phyloP scores from a whole-genome alignment of 2,329 filamentous ascomycete species.

The Sporothrix globosa region DNA sequence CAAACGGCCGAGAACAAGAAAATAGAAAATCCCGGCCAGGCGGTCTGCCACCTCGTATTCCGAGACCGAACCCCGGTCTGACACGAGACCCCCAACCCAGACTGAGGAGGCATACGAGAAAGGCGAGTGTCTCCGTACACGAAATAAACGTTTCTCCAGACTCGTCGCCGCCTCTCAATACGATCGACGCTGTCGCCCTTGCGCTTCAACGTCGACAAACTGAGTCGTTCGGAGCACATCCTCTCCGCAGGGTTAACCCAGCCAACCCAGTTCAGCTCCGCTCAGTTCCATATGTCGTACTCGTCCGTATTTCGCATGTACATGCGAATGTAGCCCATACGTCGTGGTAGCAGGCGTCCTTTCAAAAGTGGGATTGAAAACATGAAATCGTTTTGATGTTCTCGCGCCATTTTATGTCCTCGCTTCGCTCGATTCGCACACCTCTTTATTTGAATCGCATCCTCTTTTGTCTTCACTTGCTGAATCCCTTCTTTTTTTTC shows the following conservation, averaged over 20 bases:
- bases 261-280: slow-evolving; percentile 14
- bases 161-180: background rate
- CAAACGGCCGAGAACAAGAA: background rate
- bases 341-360: slow-evolving; percentile 4
- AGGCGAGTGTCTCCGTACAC: background rate
- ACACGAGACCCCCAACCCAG: background rate
- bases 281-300: background rate
- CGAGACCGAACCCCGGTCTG: background rate
- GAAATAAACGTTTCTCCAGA: background rate
- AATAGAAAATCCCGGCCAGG: background rate
- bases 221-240: background rate
- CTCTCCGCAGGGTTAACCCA: background rate
- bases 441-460: background rate
- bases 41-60: slow-evolving; percentile 11
- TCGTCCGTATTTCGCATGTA: background rate
- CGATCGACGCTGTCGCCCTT: background rate
- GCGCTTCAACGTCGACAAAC: too few relatives aligned
- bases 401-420: background rate
- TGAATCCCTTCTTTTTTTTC: background rate
- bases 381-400: background rate
- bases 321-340: background rate
- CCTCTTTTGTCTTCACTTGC: background rate
- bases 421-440: background rate
- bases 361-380: background rate
- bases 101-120: slow-evolving; percentile 7